Evolutionary conservation across 2,329 filamentous ascomycete species (phyloP).

Genomic region (Venturia aucupariae): DNA sequence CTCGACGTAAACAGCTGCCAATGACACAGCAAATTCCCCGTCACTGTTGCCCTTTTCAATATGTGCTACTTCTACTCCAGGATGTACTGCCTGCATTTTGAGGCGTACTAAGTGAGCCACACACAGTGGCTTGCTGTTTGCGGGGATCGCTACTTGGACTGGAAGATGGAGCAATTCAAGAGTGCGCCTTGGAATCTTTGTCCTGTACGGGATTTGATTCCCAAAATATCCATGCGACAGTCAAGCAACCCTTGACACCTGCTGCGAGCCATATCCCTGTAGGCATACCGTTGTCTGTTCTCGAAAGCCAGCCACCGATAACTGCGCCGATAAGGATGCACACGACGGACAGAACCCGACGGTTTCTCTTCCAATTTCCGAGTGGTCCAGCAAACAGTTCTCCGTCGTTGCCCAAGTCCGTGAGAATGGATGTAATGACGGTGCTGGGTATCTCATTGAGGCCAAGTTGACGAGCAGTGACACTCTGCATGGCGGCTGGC

Average conservation of each 20-base stretch:
- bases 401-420: slow-evolving; percentile 44
- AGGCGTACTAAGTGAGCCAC: too few species aligned
- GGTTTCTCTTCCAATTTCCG: slow-evolving; percentile 43
- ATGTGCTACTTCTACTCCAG: too few species aligned
- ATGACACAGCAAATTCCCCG: too few species aligned
- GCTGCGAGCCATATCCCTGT: slow-evolving; percentile 38
- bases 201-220: neutral
- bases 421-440: slow-evolving; percentile 47
- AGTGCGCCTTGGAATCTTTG: neutral
- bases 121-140: too few species aligned
- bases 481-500: slow-evolving; percentile 42
- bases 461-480: slow-evolving; percentile 39
- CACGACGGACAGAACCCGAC: slow-evolving; percentile 37
- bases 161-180: too few species aligned
- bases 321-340: slow-evolving; percentile 41
- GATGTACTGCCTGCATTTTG: too few species aligned
- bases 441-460: slow-evolving; percentile 47
- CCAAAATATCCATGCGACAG: slow-evolving; percentile 19
- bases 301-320: slow-evolving; percentile 40
- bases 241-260: slow-evolving; percentile 36
- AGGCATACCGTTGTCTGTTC: slow-evolving; percentile 32
- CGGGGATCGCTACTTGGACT: too few species aligned
- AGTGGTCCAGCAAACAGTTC: slow-evolving; percentile 38
- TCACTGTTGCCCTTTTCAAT: too few species aligned
- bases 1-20: too few species aligned